Evolutionary conservation across 805 yeast species (phyloP), one percentile per base, ranked within the genome.

Genomic region (Kregervanrija pseudodelftensis): DNA sequence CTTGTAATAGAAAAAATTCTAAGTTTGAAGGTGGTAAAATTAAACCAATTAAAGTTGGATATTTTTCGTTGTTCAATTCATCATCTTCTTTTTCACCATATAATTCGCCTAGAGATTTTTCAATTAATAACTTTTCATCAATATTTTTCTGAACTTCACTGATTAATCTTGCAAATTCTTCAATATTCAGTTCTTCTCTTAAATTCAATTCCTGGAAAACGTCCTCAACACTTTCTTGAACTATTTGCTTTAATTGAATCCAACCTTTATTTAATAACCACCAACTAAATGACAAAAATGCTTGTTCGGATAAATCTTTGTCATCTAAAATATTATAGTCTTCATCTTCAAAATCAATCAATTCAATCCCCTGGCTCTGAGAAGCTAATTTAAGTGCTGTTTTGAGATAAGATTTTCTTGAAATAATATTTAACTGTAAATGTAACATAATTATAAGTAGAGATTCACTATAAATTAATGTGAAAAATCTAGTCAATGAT

Each of bases 261-360:
- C 93, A 88, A 0, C 98, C 98, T 51, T 80, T 77, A 61, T 91
- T 89, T 41, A 91, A 69, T 39, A 91, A 63, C 96, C 96, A 91
- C 96, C 97, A 91, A 49, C 90, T 82, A 49, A 88, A 75, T 0
- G 95, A 83, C 39, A 91, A 69, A 59, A 85, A 91, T 41, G 88
- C 83, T 55, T 93, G 91, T 55, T 85, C 93, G 34, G 82, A 72
- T 32, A 74, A 79, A 52, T 50, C 49, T 22, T 76, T 75, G 33
- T 65, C 69, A 39, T 59, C 64, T 39, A 56, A 47, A 11, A 59
- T 63, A 5, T 53, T 56, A n/a, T 52, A 56, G 5, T 55, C 61
- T 28, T 52, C 55, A 28, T 51, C 51, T 17, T 53, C 59, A 32
- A 57, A 40, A 13, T 55, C 47, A 15, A 49, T 43, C 43, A 60